Evolutionary conservation across 257 asterid genomes (phyloP).

Genomic region (Solanum ossicruentum): DNA sequence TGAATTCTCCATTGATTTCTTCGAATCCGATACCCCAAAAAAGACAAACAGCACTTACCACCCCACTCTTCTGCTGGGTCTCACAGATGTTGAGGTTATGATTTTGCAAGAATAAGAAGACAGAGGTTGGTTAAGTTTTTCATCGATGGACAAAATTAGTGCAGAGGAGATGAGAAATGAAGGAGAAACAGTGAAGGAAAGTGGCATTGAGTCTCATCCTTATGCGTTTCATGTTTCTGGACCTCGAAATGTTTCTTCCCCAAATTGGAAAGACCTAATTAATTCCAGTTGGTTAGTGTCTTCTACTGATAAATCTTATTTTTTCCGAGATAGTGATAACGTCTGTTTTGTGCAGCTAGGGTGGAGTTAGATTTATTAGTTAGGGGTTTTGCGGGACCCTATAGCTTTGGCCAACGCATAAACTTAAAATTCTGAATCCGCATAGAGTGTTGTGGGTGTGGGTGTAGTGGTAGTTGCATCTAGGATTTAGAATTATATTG

Average conservation of each 20-base stretch:
- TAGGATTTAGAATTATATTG: not conserved
- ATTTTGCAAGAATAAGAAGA: not conserved
- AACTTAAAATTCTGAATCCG: not conserved
- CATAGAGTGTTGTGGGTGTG: not conserved
- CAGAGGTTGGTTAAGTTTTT: not conserved
- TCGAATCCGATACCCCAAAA: conserved; percentile 2
- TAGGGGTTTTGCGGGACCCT: too few relatives aligned
- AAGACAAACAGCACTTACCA: not conserved
- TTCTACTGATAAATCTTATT: not conserved
- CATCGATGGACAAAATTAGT: conserved; percentile 14
- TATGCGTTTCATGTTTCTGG: conserved; percentile 36
- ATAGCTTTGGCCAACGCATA: not conserved
- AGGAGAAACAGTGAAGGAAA: not conserved
- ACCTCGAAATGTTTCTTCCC: conserved; percentile 29
- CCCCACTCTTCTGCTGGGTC: not conserved
- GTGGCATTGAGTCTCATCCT: conserved; percentile 9
- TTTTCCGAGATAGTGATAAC: too few relatives aligned
- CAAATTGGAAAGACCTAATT: conserved; percentile 30
- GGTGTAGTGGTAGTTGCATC: not conserved
- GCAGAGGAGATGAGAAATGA: conserved; percentile 27
- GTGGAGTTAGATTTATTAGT: too few relatives aligned
- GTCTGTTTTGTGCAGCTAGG: too few relatives aligned
- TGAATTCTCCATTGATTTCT: conserved; percentile 8
- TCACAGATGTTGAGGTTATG: not conserved
- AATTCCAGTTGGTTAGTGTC: conserved; percentile 27